Evolutionary conservation across 352 stramenopile species (phyloP), one percentile per base, ranked within the genome.

Genomic region (Thraustotheca clavata): DNA sequence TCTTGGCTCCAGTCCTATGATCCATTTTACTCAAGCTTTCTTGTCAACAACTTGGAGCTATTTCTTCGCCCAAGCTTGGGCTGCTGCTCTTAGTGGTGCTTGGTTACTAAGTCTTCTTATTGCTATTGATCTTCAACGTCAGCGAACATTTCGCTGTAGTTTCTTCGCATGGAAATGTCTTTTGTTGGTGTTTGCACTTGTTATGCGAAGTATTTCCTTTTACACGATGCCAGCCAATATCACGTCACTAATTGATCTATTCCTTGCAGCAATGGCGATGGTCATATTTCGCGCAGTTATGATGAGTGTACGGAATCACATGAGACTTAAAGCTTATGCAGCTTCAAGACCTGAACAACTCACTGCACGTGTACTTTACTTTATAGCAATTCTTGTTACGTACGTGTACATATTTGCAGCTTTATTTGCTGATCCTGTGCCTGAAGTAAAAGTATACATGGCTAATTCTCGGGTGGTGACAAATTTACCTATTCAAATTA

Each of bases 321-420:
- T 61, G 0, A 34, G 52, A 4, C 52, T 34, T 14, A 36, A 38
- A n/a, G 24, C 52, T 22, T 61, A 61, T 16, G 52, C 52, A 2
- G 52, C 52, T 11, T 46, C 52, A 8, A 34, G 52, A 9, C 24
- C 29, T 11, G 29, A 61, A n/a, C 52, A 61, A 29, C 52, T 61
- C 52, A 61, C 52, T 20, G 52, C 52, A 38, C 52, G 52, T 11
- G 52, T 61, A 2, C 29, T 61, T 14, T 61, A 61, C 29, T 46
- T 61, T 18, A 49, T 61, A 8, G 29, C 52, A 22, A 24, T 46
- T 3, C n/a, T 29, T 20, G 52, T 61, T 16, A 36, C 52, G 1
- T 61, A 61, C 52, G 52, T 61, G 5, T 61, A 61, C 34, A 49
- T 61, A 22, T 61, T 61, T 22, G 52, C 52, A 4, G 52, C 52